Evolutionary conservation across 768 basidiomycete species (phyloP).

Genomic region (Nidula microcarpa): DNA sequence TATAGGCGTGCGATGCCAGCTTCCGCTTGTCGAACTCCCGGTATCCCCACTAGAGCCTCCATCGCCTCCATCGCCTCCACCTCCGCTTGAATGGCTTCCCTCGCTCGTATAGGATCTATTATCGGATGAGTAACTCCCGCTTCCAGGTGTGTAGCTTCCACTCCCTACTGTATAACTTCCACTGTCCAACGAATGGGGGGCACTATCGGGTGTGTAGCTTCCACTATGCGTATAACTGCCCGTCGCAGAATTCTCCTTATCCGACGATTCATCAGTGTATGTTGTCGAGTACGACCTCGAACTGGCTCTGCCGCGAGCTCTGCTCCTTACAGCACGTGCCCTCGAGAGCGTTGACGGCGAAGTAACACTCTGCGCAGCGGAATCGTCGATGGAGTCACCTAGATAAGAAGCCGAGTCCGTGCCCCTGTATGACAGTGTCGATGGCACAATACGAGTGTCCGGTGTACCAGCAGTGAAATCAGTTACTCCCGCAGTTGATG

Average conservation of each 20-base stretch:
- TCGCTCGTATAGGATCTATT: slow-evolving; percentile 20
- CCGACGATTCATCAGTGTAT: slow-evolving; percentile 41
- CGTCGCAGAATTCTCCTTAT: slow-evolving; percentile 51
- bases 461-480: slow-evolving; percentile 29
- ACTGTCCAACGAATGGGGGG: slow-evolving; percentile 10
- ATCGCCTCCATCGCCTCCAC: neutral
- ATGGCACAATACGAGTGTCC: slow-evolving; percentile 42
- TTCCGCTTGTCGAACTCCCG: slow-evolving; percentile 11
- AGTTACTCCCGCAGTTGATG: slow-evolving; percentile 17
- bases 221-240: slow-evolving; percentile 6
- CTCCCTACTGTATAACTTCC: slow-evolving; percentile 11
- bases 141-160: slow-evolving; percentile 22
- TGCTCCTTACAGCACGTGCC: slow-evolving; percentile 53
- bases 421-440: slow-evolving; percentile 49
- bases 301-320: slow-evolving; percentile 33
- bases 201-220: slow-evolving; percentile 7
- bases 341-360: slow-evolving; percentile 57
- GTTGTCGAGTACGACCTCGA: slow-evolving; percentile 41
- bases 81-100: slow-evolving; percentile 10
- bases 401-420: slow-evolving; percentile 54
- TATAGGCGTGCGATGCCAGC: slow-evolving; percentile 24
- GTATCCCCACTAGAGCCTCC: slow-evolving; percentile 9
- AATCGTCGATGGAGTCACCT: slow-evolving; percentile 46
- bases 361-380: slow-evolving; percentile 31
- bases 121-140: slow-evolving; percentile 19